A percentile compares a stretch with the other conserved stretches of the same genome.
Evolutionary conservation across 306 rosid genomes (phyloP).

Genomic region (Hippophae rhamnoides): DNA sequence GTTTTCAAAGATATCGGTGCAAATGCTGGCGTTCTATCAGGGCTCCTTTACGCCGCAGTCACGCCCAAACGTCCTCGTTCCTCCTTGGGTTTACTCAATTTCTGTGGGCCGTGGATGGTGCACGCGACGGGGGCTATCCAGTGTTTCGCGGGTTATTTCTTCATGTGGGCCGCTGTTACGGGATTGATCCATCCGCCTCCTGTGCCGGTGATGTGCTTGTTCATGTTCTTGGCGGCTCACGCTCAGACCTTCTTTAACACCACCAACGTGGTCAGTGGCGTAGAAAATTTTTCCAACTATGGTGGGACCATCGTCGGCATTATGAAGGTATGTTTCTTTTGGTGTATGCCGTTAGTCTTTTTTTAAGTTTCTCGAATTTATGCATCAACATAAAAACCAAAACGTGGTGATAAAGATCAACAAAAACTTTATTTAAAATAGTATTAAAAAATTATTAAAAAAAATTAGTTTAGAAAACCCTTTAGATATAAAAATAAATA

Average conservation of each 20-base stretch:
- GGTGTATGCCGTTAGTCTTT: no score
- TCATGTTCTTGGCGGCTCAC: constrained; percentile 55
- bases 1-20: constrained; percentile 94
- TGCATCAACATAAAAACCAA: no score
- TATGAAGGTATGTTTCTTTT: constrained; percentile 45
- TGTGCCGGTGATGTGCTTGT: constrained; percentile 54
- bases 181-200: constrained; percentile 56
- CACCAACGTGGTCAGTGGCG: constrained; percentile 56
- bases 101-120: constrained; percentile 65
- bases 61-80: constrained; percentile 7
- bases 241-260: constrained; percentile 77
- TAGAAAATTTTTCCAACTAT: constrained; percentile 51
- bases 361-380: no score
- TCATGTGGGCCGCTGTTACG: constrained; percentile 65
- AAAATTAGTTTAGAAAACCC: no score
- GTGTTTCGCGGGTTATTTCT: constrained; percentile 52
- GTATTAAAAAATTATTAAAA: no score
- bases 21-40: constrained; percentile 69
- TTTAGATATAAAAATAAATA: no score
- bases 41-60: constrained; percentile 70
- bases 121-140: constrained; percentile 47
- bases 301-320: constrained; percentile 84
- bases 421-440: no score
- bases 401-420: no score
- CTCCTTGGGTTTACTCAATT: background rate